Evolutionary conservation across 176 grass and related monocot species (phyloP).

Genomic region (Oryza rufipogon): DNA sequence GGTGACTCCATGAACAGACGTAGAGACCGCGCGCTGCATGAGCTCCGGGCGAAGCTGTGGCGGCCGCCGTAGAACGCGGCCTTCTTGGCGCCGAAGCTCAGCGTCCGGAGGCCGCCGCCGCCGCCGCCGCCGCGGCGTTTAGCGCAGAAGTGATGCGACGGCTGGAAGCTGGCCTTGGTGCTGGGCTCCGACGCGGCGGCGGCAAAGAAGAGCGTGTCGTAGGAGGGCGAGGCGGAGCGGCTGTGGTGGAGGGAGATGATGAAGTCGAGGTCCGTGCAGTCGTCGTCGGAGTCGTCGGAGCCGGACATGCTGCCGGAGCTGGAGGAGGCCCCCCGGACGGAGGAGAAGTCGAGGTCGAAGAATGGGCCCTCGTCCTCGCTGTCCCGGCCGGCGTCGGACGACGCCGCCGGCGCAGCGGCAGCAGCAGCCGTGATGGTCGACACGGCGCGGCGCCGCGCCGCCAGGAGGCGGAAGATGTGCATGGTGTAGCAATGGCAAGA

Average conservation of each 20-base stretch:
- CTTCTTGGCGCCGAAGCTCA: slow-evolving; percentile 54
- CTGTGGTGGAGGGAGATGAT: slow-evolving; percentile 46
- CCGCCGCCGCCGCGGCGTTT: background rate
- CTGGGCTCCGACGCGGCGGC: background rate
- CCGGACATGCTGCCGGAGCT: slow-evolving; percentile 37
- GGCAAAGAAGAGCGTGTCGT: slow-evolving; percentile 42
- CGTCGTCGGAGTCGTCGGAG: slow-evolving; percentile 37
- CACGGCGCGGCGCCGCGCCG: slow-evolving; percentile 19
- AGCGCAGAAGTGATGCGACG: background rate
- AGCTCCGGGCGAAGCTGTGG: slow-evolving; percentile 45
- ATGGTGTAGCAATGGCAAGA: background rate
- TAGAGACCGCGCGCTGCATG: slow-evolving; percentile 34
- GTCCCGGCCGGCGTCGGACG: background rate
- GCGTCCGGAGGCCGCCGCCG: slow-evolving; percentile 28
- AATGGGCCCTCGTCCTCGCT: slow-evolving; percentile 57
- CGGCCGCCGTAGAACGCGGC: slow-evolving; percentile 46
- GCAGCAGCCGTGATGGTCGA: background rate
- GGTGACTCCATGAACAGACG: slow-evolving; percentile 43
- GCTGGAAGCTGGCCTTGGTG: background rate
- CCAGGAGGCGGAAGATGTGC: slow-evolving; percentile 42
- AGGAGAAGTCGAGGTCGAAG: slow-evolving; percentile 71
- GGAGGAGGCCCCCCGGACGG: slow-evolving; percentile 43
- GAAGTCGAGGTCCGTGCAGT: slow-evolving; percentile 48
- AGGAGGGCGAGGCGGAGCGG: slow-evolving; percentile 44
- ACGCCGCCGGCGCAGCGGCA: background rate